Evolutionary conservation across 495 filamentous ascomycete genomes (phyloP).

Genomic region (Daldinia bambusicola): DNA sequence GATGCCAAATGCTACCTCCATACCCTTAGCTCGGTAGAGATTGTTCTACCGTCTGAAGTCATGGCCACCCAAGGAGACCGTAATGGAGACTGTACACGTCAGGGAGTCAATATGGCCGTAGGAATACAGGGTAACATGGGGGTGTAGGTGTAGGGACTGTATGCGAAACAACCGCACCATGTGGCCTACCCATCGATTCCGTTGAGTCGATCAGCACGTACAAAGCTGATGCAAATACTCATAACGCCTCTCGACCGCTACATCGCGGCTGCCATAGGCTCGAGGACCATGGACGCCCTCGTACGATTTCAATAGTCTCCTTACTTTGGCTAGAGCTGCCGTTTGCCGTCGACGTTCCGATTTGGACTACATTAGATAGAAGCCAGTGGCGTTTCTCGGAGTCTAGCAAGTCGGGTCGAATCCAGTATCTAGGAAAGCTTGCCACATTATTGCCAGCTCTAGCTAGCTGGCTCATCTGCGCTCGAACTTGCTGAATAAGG

Average conservation of each 20-base stretch:
- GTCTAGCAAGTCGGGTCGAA: conserved; percentile 43
- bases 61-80: conserved; percentile 35
- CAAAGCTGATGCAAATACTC: conserved; percentile 42
- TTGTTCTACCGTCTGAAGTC: conserved; percentile 42
- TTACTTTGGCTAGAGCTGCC: conserved; percentile 44
- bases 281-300: conserved; percentile 33
- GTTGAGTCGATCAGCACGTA: conserved; percentile 45
- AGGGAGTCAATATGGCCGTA: conserved; percentile 40
- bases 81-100: conserved; percentile 44
- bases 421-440: conserved; percentile 36
- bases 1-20: conserved; percentile 40
- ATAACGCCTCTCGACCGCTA: conserved; percentile 33
- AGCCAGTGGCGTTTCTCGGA: conserved; percentile 46
- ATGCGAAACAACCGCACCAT: conserved; percentile 45
- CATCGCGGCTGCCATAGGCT: conserved; percentile 27
- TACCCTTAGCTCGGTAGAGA: conserved; percentile 44
- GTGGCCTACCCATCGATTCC: conserved; percentile 44
- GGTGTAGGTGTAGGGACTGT: conserved; percentile 41
- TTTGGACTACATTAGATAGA: conserved; percentile 44
- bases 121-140: conserved; percentile 45
- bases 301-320: conserved; percentile 42
- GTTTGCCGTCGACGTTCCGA: conserved; percentile 46
- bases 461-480: conserved; percentile 42
- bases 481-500: conserved; percentile 43
- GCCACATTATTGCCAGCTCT: conserved; percentile 39